Evolutionary conservation across 2,329 filamentous ascomycete genomes (phyloP).

Genomic region (Fusarium secorum): DNA sequence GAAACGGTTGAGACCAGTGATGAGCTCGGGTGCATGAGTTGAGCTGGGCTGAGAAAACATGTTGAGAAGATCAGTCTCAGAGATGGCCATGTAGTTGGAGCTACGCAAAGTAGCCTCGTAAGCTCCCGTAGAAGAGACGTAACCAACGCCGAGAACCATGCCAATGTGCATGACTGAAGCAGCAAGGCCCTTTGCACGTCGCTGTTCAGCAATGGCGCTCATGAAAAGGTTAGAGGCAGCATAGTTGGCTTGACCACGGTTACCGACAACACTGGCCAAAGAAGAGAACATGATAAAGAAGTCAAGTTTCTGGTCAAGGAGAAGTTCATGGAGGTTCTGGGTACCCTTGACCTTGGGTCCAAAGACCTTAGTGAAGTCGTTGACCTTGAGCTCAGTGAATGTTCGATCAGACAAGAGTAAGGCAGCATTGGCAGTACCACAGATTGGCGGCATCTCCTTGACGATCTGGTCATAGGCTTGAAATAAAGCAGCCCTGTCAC

Average conservation of each 20-base stretch:
- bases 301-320: neutral
- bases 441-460: neutral
- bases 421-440: conserved; percentile 9
- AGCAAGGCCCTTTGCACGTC: conserved; percentile 23
- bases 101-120: neutral
- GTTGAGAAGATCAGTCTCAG: conserved; percentile 43
- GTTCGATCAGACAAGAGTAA: neutral
- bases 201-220: neutral
- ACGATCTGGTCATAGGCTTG: conserved; percentile 22
- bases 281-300: conserved; percentile 21
- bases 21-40: neutral
- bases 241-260: conserved; percentile 12
- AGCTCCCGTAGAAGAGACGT: conserved; percentile 39
- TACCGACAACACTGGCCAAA: neutral
- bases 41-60: conserved; percentile 4
- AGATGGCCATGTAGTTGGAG: conserved; percentile 27
- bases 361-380: neutral
- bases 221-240: conserved; percentile 12
- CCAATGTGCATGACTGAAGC: conserved; percentile 51
- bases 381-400: neutral
- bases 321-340: neutral
- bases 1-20: neutral
- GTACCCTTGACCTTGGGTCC: conserved; percentile 6
- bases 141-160: conserved; percentile 52
- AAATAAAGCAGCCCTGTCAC: conserved; percentile 6